A percentile compares a stretch with the other conserved stretches of the same genome.
Evolutionary conservation across 805 yeast genomes (phyloP).

Genomic region (Grigorovia humatica): DNA sequence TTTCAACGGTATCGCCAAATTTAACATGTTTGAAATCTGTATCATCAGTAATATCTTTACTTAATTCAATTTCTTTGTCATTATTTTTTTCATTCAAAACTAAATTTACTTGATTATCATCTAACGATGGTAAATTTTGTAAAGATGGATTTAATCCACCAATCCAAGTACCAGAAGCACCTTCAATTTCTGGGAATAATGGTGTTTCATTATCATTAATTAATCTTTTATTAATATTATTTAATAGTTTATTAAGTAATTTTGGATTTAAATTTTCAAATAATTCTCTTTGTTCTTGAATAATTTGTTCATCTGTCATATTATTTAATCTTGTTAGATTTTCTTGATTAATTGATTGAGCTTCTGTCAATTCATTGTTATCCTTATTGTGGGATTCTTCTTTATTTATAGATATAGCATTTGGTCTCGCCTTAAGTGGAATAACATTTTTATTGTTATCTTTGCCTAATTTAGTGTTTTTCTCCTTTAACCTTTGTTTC

Average conservation of each 20-base stretch:
- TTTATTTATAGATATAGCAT: slow-evolving; percentile 1
- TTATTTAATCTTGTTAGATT: slow-evolving; percentile 50
- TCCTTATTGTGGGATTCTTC: not conserved
- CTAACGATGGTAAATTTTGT: slow-evolving; percentile 16
- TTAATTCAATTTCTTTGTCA: not conserved
- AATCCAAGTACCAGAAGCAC: slow-evolving; percentile 30
- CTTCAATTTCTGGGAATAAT: slow-evolving; percentile 28
- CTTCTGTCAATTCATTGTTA: slow-evolving; percentile 36
- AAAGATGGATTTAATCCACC: slow-evolving; percentile 20
- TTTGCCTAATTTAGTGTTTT: slow-evolving; percentile 16
- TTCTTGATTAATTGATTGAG: slow-evolving; percentile 68
- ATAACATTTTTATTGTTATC: not conserved
- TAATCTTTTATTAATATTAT: slow-evolving; percentile 44
- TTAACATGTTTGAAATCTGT: slow-evolving; percentile 6
- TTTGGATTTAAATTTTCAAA: slow-evolving; percentile 58
- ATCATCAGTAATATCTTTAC: slow-evolving; percentile 3
- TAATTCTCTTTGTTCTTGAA: slow-evolving; percentile 55
- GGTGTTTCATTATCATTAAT: slow-evolving; percentile 31
- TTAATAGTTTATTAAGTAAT: slow-evolving; percentile 47
- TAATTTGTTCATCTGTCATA: slow-evolving; percentile 59
- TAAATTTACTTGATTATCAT: slow-evolving; percentile 21
- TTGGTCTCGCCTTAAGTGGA: not conserved
- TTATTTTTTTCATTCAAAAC: slow-evolving; percentile 14
- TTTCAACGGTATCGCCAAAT: not conserved
- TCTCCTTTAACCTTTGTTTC: slow-evolving; percentile 35